phyloP scores from a whole-genome alignment of 176 grass and related monocot species.

The Dactylis glomerata region DNA sequence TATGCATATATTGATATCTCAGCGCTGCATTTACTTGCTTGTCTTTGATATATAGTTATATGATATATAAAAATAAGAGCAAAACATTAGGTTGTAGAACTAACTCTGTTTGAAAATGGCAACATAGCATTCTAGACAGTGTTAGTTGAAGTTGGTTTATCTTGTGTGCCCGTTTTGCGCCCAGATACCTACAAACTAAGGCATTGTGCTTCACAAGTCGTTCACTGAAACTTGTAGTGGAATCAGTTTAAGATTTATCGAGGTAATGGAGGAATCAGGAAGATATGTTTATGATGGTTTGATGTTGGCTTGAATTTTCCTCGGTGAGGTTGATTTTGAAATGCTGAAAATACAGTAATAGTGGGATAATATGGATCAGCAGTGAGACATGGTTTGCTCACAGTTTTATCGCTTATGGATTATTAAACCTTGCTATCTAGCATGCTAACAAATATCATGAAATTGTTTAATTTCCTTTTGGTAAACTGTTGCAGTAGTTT shows the following conservation, averaged over 20 bases:
- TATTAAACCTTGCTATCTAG: constrained; percentile 11
- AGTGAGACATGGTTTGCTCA: not conserved
- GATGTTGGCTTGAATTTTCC: constrained; percentile 6
- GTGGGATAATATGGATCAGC: not conserved
- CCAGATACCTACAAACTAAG: constrained; percentile 4
- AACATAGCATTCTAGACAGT: not conserved
- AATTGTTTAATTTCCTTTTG: constrained; percentile 9
- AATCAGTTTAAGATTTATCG: constrained; percentile 4
- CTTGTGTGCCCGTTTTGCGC: not conserved
- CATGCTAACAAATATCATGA: constrained; percentile 8
- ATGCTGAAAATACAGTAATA: not conserved
- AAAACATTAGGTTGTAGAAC: constrained; percentile 10
- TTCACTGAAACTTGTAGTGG: not conserved
- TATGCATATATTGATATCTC: constrained; percentile 31
- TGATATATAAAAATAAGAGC: not conserved
- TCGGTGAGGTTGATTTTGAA: not conserved
- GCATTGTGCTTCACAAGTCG: constrained; percentile 13
- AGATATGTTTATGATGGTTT: not conserved
- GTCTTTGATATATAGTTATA: not conserved
- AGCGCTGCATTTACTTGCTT: constrained; percentile 8
- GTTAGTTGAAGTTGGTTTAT: constrained; percentile 13
- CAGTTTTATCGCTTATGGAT: not conserved
- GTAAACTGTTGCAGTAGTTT: not conserved
- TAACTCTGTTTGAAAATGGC: constrained; percentile 9
- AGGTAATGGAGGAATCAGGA: not conserved